These are phyloP conservation scores for Emericellopsis atlantica DNA, from an alignment of 2,329 filamentous ascomycete genomes.

Conservation along the genomic window DNA sequence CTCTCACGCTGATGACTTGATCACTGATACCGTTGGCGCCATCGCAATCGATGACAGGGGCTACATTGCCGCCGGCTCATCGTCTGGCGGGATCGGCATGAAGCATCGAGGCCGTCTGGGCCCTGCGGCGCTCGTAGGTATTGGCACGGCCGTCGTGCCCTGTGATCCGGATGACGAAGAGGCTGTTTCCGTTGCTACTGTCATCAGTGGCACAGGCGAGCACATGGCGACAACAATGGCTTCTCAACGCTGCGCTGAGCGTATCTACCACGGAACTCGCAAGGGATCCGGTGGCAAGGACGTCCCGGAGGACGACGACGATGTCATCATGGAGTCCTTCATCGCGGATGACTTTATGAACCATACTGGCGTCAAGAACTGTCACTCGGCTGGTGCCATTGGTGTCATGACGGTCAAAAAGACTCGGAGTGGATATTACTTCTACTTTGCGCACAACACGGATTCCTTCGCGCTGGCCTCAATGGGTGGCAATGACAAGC, in stretches of 20 bases:
- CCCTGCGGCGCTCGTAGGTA: conserved; percentile 82
- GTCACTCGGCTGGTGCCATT: conserved; percentile 75
- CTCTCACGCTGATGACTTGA: conserved; percentile 37
- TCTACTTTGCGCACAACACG: conserved; percentile 95
- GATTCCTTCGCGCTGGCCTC: conserved; percentile 79
- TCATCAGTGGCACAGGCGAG: conserved; percentile 91
- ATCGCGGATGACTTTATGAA: conserved; percentile 86
- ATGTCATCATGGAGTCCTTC: conserved; percentile 60
- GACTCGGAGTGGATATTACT: conserved; percentile 58
- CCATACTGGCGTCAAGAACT: conserved; percentile 72
- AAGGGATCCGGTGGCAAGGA: conserved; percentile 48
- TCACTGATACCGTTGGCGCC: conserved; percentile 91
- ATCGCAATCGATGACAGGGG: conserved; percentile 83
- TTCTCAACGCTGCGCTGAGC: conserved; percentile 72
- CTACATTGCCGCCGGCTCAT: conserved; percentile 86
- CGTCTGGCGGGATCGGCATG: conserved; percentile 96
- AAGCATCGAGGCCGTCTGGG: conserved; percentile 88
- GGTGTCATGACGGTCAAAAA: conserved; percentile 88
- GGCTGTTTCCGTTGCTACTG: conserved; percentile 60
- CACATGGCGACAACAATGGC: conserved; percentile 96
- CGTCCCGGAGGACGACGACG: conserved; percentile 61
- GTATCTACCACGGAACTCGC: conserved; percentile 61
- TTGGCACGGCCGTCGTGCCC: conserved; percentile 85
- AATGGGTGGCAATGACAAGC: conserved; percentile 67
- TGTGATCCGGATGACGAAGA: conserved; percentile 57